Conservation (phyloP, 2,329 filamentous ascomycete species). For the Rachicladosporium sp. region DNA sequence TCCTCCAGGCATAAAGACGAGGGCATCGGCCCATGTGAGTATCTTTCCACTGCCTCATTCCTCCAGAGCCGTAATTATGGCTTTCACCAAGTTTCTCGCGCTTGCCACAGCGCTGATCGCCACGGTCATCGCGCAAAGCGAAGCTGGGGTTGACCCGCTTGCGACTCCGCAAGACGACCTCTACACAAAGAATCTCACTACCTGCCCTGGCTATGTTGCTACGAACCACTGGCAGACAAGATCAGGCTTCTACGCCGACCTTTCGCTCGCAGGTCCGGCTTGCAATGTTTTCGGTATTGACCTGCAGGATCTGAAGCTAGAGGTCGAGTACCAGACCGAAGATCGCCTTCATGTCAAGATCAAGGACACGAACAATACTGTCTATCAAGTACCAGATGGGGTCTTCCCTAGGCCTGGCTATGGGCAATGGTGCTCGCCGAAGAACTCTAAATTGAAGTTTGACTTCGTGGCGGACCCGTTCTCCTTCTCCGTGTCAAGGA, state of each 20-base stretch:
- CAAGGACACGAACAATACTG: constrained; percentile 50
- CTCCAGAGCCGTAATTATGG: too few relatives aligned
- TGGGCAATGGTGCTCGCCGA: constrained; percentile 23
- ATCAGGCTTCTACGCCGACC: constrained; percentile 50
- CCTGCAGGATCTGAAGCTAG: constrained; percentile 39
- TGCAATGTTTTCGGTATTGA: constrained; percentile 48
- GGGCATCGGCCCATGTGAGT: too few relatives aligned
- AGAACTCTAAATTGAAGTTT: constrained; percentile 39
- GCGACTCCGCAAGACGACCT: constrained; percentile 5
- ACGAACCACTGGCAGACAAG: constrained; percentile 40
- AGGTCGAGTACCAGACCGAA: constrained; percentile 45
- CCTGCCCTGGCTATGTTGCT: constrained; percentile 53
- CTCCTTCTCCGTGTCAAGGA: constrained; percentile 49
- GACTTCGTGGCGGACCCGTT: constrained; percentile 45
- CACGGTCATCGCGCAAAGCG: constrained; percentile 3
- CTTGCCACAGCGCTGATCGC: background rate
- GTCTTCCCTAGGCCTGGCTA: constrained; percentile 50
- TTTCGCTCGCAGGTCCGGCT: constrained; percentile 52
- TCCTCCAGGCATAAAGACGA: too few relatives aligned
- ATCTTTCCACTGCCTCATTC: too few relatives aligned
- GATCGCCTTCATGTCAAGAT: constrained; percentile 59
- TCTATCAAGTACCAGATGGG: constrained; percentile 54
- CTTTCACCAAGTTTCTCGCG: too few relatives aligned
- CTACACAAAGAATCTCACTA: constrained; percentile 7
- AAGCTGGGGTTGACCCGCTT: constrained; percentile 5